Conservation (phyloP, 1,139 yeast genomes). For the Petasospora fabianii region DNA sequence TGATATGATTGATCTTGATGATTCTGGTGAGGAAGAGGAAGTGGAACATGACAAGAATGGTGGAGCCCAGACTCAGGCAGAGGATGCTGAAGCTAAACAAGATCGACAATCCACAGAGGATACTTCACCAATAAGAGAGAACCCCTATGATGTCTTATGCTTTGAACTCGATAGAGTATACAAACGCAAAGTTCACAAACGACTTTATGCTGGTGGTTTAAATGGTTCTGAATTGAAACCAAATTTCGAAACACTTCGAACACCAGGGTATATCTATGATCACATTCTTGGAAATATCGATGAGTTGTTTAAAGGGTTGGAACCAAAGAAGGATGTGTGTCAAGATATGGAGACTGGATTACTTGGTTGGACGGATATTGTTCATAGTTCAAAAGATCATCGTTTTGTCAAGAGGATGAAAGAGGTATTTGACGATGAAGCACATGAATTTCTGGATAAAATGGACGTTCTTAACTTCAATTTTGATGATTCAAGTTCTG, state of each 20-base stretch:
- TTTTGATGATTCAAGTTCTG: no score
- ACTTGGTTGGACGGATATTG: background rate
- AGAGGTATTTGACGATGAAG: background rate
- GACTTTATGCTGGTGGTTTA: background rate
- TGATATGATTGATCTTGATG: no score
- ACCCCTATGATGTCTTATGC: slow-evolving; percentile 33
- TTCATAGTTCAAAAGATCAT: background rate
- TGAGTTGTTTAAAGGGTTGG: background rate
- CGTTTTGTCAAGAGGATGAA: background rate
- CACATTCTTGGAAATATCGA: background rate
- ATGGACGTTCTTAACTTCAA: no score
- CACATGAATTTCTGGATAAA: background rate
- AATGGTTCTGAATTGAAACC: background rate
- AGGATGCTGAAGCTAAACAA: background rate
- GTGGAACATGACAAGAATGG: background rate
- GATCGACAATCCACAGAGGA: background rate
- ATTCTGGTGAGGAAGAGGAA: background rate
- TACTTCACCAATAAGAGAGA: no score
- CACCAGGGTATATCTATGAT: background rate
- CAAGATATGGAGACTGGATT: background rate
- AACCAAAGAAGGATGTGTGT: background rate
- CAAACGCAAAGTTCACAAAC: slow-evolving; percentile 31
- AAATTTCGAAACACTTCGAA: background rate
- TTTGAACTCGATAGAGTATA: slow-evolving; percentile 40
- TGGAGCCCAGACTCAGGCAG: no score